phyloP scores from a whole-genome alignment of 495 filamentous ascomycete species.

The Neurospora sp. region DNA sequence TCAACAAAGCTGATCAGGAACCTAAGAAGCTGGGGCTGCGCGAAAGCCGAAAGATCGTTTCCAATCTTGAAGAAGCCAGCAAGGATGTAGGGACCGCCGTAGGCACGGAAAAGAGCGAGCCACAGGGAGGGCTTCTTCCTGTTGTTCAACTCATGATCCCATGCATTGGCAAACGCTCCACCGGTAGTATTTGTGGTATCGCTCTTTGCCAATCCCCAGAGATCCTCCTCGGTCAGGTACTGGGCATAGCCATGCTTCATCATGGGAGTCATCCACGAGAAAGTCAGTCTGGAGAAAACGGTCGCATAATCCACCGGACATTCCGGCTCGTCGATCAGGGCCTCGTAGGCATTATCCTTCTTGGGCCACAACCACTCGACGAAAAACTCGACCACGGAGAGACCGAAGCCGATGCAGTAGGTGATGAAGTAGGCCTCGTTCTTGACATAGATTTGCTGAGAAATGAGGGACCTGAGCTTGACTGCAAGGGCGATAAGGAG shows the following conservation, averaged over 20 bases:
- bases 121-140: constrained; percentile 72
- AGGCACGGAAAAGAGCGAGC: constrained; percentile 78
- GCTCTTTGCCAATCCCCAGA: constrained; percentile 79
- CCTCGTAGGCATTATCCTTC: constrained; percentile 72
- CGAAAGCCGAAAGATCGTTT: constrained; percentile 76
- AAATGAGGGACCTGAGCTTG: constrained; percentile 80
- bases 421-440: constrained; percentile 67
- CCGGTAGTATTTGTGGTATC: constrained; percentile 70
- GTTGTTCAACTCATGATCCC: constrained; percentile 67
- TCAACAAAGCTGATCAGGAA: constrained; percentile 77
- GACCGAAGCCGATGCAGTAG: constrained; percentile 62
- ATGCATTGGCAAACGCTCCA: constrained; percentile 56
- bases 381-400: constrained; percentile 64
- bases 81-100: constrained; percentile 70
- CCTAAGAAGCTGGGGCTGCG: constrained; percentile 84
- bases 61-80: constrained; percentile 75
- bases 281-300: constrained; percentile 87
- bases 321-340: constrained; percentile 73
- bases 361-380: constrained; percentile 92
- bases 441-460: constrained; percentile 56
- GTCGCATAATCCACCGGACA: constrained; percentile 93
- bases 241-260: constrained; percentile 93
- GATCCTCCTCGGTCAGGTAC: constrained; percentile 88
- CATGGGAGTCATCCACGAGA: constrained; percentile 97
- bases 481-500: constrained; percentile 70